Base-by-base conservation (phyloP, 306 rosid genomes). In the Vachellia collinsii region DNA sequence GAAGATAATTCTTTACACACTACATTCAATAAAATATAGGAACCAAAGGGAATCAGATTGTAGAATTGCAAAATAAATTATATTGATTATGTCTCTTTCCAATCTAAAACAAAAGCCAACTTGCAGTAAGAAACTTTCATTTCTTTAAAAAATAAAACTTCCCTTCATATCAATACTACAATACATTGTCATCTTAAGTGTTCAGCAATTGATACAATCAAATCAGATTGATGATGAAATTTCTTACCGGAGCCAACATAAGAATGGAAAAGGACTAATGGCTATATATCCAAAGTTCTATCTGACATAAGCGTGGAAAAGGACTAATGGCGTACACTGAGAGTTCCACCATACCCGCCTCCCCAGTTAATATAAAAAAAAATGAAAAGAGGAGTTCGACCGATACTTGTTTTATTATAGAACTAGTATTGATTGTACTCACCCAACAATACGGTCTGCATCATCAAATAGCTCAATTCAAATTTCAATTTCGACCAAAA, bases 1-100 rank as follows among this genome's bases (percentile, higher is more conserved):
- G 34, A 61, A 78, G 66, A 71, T 44, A 77, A 59, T 44, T 74
- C 66, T 61, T 17, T 4, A 56, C 4, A 20, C 22, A 14, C 36
- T 44, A 59, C 66, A 43, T 29, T 39, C 19, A 83, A 63, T 13
- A 9, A 59, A 38, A 29, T n/a, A 84, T 43, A 54, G 66, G 25
- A 82, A 65, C 51, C 61, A 4, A 42, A 46, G 64, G 69, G 65
- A 59, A 66, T 64, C 43, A 29, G 34, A 74, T 39, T 22, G 36
- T 43, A 64, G 4, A 54, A 78, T 34, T 8, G 68, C 69, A 72
- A 22, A 48, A 75, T 34, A 72, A 81, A 42, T 48, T 44, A 71
- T 1, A 67, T 36, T 72, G 62, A 54, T 22, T 25, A 41, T 58
- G 38, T 46, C 54, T 58, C 8, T 29, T 39, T 12, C 74, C 42